phyloP scores from a whole-genome alignment of 306 rosid genomes.

The Pterocarpus macrocarpus region DNA sequence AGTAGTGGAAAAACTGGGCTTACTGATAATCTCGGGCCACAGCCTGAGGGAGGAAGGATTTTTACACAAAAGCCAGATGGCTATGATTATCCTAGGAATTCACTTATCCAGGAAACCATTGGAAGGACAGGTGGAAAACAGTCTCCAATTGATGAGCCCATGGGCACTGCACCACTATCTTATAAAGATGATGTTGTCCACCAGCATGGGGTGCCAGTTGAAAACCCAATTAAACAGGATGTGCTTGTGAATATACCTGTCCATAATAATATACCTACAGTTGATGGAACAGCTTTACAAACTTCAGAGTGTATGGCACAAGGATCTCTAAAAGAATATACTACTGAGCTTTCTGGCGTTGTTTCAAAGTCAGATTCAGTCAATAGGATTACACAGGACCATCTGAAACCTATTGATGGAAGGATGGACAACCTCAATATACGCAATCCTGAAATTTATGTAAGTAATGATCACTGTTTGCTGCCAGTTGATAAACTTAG shows the following conservation, averaged over 20 bases:
- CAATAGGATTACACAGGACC: conserved; percentile 57
- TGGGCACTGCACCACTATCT: conserved; percentile 47
- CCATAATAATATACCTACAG: conserved; percentile 47
- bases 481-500: conserved; percentile 52
- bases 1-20: conserved; percentile 48
- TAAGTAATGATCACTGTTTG: conserved; percentile 50
- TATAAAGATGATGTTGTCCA: conserved; percentile 55
- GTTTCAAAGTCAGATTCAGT: conserved; percentile 55
- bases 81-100: conserved; percentile 48
- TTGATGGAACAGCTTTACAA: conserved; percentile 51
- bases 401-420: conserved; percentile 64
- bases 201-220: conserved; percentile 51
- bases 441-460: conserved; percentile 52
- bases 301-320: conserved; percentile 56
- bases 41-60: conserved; percentile 55
- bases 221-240: conserved; percentile 57
- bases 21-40: conserved; percentile 53
- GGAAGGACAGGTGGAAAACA: conserved; percentile 57
- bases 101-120: conserved; percentile 48
- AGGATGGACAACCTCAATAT: conserved; percentile 58
- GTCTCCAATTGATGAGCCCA: conserved; percentile 54
- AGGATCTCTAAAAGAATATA: conserved; percentile 58
- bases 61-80: conserved; percentile 51
- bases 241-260: conserved; percentile 43
- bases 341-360: conserved; percentile 49